These are phyloP conservation scores for Heritiera fomes DNA, from an alignment of 345 rosid species.

Conservation along the genomic window DNA sequence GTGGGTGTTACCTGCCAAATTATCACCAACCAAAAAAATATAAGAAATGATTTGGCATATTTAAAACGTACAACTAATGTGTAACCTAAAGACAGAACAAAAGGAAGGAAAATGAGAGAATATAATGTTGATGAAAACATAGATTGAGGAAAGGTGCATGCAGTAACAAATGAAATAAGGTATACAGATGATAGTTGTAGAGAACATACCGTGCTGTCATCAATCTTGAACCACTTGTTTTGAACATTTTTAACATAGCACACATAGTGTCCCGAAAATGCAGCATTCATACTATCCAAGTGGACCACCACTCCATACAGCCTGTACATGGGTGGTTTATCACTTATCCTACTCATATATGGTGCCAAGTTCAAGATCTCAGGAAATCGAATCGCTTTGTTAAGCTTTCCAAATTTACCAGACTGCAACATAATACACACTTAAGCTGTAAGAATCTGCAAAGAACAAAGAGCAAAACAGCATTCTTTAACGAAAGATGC, in stretches of 20 bases:
- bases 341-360: constrained; percentile 82
- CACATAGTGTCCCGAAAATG: constrained; percentile 94
- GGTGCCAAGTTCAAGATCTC: constrained; percentile 90
- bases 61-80: neutral
- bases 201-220: constrained; percentile 77
- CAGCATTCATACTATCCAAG: constrained; percentile 87
- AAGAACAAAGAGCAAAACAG: constrained; percentile 17
- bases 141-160: neutral
- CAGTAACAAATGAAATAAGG: constrained; percentile 10
- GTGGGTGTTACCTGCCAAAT: constrained; percentile 63
- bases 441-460: neutral
- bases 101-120: neutral
- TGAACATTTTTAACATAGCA: constrained; percentile 79
- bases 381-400: constrained; percentile 74
- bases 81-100: constrained; percentile 11
- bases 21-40: constrained; percentile 17
- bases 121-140: neutral
- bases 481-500: constrained; percentile 8
- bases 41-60: neutral
- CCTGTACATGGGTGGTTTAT: constrained; percentile 74
- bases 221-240: constrained; percentile 93
- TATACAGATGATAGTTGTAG: constrained; percentile 18
- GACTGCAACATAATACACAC: constrained; percentile 53
- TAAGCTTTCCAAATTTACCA: constrained; percentile 95
- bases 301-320: constrained; percentile 97